phyloP scores from a whole-genome alignment of 139 green algal genomes.

The Auxenochlorella pyrenoidosa region DNA sequence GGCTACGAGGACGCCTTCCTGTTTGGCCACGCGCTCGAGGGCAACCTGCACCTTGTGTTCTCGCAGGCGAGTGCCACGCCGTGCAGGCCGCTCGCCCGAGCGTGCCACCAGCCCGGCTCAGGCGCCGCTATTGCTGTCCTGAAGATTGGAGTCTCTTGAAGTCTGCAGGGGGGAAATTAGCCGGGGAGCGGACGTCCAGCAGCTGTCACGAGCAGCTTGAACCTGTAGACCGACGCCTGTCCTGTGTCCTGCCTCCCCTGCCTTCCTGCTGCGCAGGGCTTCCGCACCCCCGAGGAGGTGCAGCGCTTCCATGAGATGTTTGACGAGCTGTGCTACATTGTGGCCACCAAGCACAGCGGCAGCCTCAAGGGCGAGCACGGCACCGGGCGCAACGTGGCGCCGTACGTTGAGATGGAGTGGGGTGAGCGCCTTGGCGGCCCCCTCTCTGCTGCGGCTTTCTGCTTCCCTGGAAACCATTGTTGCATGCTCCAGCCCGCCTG shows the following conservation, averaged over 20 bases:
- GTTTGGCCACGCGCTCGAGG: constrained; percentile 98
- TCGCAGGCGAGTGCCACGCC: constrained; percentile 69
- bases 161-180: too few species aligned
- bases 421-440: background rate
- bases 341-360: constrained; percentile 95
- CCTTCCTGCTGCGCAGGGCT: constrained; percentile 63
- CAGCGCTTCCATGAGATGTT: constrained; percentile 95
- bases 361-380: constrained; percentile 95
- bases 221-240: background rate
- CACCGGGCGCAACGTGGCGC: constrained; percentile 95
- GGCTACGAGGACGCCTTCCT: constrained; percentile 94
- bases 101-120: too few species aligned
- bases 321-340: constrained; percentile 98
- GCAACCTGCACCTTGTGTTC: constrained; percentile 98
- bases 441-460: background rate
- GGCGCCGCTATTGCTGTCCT: too few species aligned
- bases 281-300: constrained; percentile 93
- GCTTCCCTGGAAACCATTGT: too few species aligned
- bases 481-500: too few species aligned
- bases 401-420: constrained; percentile 99
- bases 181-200: too few species aligned
- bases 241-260: background rate
- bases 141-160: too few species aligned
- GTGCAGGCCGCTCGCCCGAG: too few species aligned
- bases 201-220: too few species aligned